Base-by-base conservation (phyloP, 345 rosid species). In the Kandelia obovata region DNA sequence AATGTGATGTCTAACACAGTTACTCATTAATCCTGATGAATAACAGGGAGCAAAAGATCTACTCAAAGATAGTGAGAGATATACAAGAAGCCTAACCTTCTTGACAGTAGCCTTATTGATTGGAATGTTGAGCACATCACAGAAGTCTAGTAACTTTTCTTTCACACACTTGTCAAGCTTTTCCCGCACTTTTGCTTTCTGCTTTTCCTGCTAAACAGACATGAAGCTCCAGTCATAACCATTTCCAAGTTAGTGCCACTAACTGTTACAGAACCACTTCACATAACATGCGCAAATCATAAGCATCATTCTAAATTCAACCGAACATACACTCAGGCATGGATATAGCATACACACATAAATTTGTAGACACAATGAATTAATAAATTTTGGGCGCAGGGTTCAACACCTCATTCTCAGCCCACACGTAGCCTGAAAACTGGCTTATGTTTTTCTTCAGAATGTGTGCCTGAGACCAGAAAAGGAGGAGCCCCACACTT, bases 401-500 rank as follows among this genome's bases (percentile, higher is more conserved):
- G 64, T 65, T 51, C 23, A 27, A 39, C 76, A 90, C 99, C 99
- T 95, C 96, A 52, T 87, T 86, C 74, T 86, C 91, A 72, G 73
- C 62, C 99, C 97, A 95, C 25, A 87, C 89, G 78, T 64, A 95
- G 53, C 99, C 99, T 39, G 99, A 95, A 84, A 95, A 95, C 69
- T 86, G 93, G 71, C 92, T 86, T 15, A 95, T 88, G 78, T 95
- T 90, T 79, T 75, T 90, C 91, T 95, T 95, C 74, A 95, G 31
- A 83, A 73, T 78, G 72, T 88, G 88, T 64, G 84, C 78, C 99
- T 95, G 87, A 78, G 84, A 52, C 28, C 20, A 62, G 10, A 49
- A 73, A 28, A 62, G 16, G 0, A 25, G 19, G 26, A 21, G 59
- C 0, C 49, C 19, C 49, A 43, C 49, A 43, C 49, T 43, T 43